Base-by-base conservation (phyloP, 2,329 filamentous ascomycete genomes). In the Clonostachys chloroleuca region DNA sequence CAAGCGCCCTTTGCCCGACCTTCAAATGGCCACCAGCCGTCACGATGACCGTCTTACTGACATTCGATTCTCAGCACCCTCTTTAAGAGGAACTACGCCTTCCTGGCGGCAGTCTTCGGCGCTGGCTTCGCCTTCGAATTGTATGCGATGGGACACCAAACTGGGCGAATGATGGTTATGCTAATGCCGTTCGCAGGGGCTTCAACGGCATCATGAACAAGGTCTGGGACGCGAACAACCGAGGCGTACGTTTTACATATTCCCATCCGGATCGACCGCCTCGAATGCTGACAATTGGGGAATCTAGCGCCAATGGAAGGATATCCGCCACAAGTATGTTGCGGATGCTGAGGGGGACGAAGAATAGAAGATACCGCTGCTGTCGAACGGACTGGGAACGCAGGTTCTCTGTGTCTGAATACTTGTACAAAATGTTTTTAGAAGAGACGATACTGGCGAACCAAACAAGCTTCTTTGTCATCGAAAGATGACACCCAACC, bases 241-340 rank as follows among this genome's bases (percentile, higher is more conserved):
- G 80, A 63, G 94, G 94, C 62, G 92, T 96, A 89, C 64, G 89
- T 85, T 30, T 13, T 34, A 43, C 8, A 6, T 24, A 30, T 30
- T 4, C 24, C 24, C 20, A 34, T 6, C 9, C 13, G 33, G 14
- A 14, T 37, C 33, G 34, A 45, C 24, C 9, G 24, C 24, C 8
- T 10, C 24, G 24, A 30, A 30, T 30, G 9, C 24, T 30, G 24
- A 30, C 24, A 30, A 30, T 30, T 30, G 9, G 24, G 24, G 24
- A 14, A 17, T 42, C 40, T 55, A 97, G 92, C 90, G 92, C 64
- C 92, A 96, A 95, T 97, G 94, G 94, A 96, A 96, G 82, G 94
- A 99, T 70, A 96, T 99, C 77, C 92, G 95, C 75, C 75, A 85
- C 70, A 86, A 81, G 72, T 99, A 96, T 72, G 70, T 95, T 62